Conservation (phyloP, 2,329 filamentous ascomycete species). For the Fusarium haematococcum region DNA sequence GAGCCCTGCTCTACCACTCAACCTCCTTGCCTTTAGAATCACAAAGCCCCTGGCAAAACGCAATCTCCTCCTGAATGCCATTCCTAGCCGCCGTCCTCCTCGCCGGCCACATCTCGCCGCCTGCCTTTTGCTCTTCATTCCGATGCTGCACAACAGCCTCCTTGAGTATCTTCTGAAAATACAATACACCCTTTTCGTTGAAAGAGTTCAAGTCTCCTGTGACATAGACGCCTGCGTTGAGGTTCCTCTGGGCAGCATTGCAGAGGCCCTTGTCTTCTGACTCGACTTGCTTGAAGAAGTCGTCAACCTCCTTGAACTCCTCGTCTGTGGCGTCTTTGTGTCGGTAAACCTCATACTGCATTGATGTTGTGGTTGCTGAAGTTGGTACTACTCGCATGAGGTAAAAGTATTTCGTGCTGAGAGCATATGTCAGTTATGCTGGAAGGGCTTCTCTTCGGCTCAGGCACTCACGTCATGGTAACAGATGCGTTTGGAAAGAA, state of each 20-base stretch:
- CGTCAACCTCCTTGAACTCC: slow-evolving; percentile 65
- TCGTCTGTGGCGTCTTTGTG: slow-evolving; percentile 68
- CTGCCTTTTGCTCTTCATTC: slow-evolving; percentile 56
- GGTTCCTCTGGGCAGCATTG: slow-evolving; percentile 68
- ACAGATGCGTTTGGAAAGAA: slow-evolving; percentile 33
- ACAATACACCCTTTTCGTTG: slow-evolving; percentile 68
- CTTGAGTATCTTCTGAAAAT: slow-evolving; percentile 63
- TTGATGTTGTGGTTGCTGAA: slow-evolving; percentile 21
- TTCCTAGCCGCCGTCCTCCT: slow-evolving; percentile 44
- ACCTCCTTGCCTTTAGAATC: background rate
- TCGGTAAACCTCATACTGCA: slow-evolving; percentile 63
- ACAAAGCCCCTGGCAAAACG: slow-evolving; percentile 10
- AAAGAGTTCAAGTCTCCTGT: slow-evolving; percentile 71
- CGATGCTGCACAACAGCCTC: slow-evolving; percentile 60
- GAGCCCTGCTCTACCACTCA: background rate
- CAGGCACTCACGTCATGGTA: slow-evolving; percentile 26
- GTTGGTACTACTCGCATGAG: slow-evolving; percentile 33
- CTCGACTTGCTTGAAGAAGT: slow-evolving; percentile 73
- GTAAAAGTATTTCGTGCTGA: slow-evolving; percentile 29
- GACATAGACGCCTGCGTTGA: slow-evolving; percentile 69
- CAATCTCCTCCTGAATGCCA: slow-evolving; percentile 15
- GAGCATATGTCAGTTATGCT: background rate
- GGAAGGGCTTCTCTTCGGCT: background rate
- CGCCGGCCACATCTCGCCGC: slow-evolving; percentile 63
- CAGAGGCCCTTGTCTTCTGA: slow-evolving; percentile 73